Conservation (phyloP, 2,329 filamentous ascomycete genomes). For the Fonsecaea multimorphosa region DNA sequence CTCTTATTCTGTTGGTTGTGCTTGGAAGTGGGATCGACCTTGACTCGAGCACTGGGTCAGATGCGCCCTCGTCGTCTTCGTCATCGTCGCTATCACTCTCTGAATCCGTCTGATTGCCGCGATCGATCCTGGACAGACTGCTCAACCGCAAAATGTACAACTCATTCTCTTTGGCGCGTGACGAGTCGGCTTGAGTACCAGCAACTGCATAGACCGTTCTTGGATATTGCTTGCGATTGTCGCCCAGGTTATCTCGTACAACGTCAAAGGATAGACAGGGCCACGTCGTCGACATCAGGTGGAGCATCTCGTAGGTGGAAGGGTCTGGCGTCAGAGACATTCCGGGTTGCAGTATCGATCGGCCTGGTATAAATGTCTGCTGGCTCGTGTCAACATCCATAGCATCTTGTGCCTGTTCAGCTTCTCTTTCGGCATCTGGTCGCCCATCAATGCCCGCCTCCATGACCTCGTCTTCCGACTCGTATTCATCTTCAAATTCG, state of each 20-base stretch:
- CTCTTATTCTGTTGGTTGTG: constrained; percentile 92
- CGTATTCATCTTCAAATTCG: constrained; percentile 95
- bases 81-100: constrained; percentile 73
- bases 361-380: constrained; percentile 92
- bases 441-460: constrained; percentile 93
- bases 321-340: constrained; percentile 90
- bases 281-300: constrained; percentile 92
- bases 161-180: constrained; percentile 82
- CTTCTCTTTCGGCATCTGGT: constrained; percentile 89
- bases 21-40: constrained; percentile 83
- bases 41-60: constrained; percentile 92
- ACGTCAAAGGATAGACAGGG: constrained; percentile 97
- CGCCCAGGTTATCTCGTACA: constrained; percentile 81
- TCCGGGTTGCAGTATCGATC: constrained; percentile 86
- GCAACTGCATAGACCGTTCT: constrained; percentile 94
- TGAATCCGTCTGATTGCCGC: constrained; percentile 69
- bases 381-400: constrained; percentile 86
- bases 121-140: constrained; percentile 85
- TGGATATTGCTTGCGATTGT: constrained; percentile 90
- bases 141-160: constrained; percentile 97
- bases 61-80: constrained; percentile 65
- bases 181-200: constrained; percentile 85
- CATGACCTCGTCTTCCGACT: constrained; percentile 89
- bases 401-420: constrained; percentile 80
- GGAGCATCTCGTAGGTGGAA: constrained; percentile 97